Percentiles rank a stretch among this genome's conserved stretches.
phyloP scores from a whole-genome alignment of 192 early-diverging fungal genomes.

The Coemansia sp. region DNA sequence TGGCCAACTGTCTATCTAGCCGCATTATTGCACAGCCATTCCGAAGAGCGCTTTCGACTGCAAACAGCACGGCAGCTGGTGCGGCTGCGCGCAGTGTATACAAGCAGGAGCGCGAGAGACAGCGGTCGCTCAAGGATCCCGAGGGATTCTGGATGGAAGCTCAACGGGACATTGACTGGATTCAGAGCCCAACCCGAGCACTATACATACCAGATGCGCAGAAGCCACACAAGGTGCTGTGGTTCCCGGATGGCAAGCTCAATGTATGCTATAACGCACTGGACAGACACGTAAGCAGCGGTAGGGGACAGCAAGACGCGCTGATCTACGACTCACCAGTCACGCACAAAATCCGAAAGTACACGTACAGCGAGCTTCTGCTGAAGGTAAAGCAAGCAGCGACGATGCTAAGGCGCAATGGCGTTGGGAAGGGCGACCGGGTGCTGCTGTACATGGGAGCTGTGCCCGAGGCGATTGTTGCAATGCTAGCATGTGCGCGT shows the following conservation, averaged over 20 bases:
- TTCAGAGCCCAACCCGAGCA: conserved; percentile 24
- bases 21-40: background rate
- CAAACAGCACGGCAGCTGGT: background rate
- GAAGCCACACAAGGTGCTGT: conserved; percentile 54
- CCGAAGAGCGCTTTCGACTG: background rate
- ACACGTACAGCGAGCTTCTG: conserved; percentile 70
- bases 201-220: conserved; percentile 4
- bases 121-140: conserved; percentile 34
- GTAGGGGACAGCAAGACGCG: conserved; percentile 63
- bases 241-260: conserved; percentile 71
- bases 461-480: conserved; percentile 76
- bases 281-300: conserved; percentile 67
- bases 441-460: conserved; percentile 85
- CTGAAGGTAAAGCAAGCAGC: conserved; percentile 67
- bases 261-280: conserved; percentile 83
- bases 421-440: conserved; percentile 66
- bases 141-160: conserved; percentile 49
- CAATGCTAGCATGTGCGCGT: conserved; percentile 84
- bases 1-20: background rate
- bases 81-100: background rate
- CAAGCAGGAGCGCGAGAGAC: conserved; percentile 31
- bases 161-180: conserved; percentile 41
- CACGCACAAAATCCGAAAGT: conserved; percentile 53
- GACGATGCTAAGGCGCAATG: conserved; percentile 60
- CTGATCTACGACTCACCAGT: conserved; percentile 77